Evolutionary conservation across 768 basidiomycete genomes (phyloP), one percentile per base, ranked within the genome.

Genomic region (Termitomyces titanicus): DNA sequence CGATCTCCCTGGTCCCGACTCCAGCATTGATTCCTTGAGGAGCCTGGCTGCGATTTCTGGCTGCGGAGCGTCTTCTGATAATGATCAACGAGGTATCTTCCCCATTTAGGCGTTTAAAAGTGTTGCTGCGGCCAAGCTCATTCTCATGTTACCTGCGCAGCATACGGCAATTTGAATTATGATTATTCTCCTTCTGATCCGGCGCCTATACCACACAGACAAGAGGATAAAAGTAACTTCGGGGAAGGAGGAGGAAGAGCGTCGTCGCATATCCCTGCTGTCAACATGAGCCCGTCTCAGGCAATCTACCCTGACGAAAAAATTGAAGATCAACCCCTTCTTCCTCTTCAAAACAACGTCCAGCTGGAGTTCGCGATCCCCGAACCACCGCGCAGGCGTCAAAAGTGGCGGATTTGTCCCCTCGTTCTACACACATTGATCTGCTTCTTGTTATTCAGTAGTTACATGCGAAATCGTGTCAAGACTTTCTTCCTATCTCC

Each of bases 231-330:
- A 56, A 50, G 20, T 10, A 40, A 29, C 31, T 27, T 40, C 1
- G 29, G 9, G 38, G 18, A 17, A 45, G 24, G 13, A 37, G 18
- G 22, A 45, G 24, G 13, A 38, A 29, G 18, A 49, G 5, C 12
- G 6, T 6, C 27, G 25, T 27, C n/a, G 18, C 6, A 39, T 35
- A 27, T 33, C 11, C n/a, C 17, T 35, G 22, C 37, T 17, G 22
- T 18, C 3, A 20, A 11, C 18, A 57, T 57, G 59, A 37, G 25
- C 24, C 34, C 27, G 18, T 35, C 51, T 38, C 59, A 54, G 46
- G 39, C 39, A 15, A 56, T 55, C 25, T 55, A 38, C 13, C 50
- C 40, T 18, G 43, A 57, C 20, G 48, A 48, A 20, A 61, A 57
- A 31, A 47, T 42, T 17, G 46, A 53, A 22, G n/a, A 51, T 27